Conservation (phyloP, 2,329 filamentous ascomycete species). For the Dichotomopilus funicola region DNA sequence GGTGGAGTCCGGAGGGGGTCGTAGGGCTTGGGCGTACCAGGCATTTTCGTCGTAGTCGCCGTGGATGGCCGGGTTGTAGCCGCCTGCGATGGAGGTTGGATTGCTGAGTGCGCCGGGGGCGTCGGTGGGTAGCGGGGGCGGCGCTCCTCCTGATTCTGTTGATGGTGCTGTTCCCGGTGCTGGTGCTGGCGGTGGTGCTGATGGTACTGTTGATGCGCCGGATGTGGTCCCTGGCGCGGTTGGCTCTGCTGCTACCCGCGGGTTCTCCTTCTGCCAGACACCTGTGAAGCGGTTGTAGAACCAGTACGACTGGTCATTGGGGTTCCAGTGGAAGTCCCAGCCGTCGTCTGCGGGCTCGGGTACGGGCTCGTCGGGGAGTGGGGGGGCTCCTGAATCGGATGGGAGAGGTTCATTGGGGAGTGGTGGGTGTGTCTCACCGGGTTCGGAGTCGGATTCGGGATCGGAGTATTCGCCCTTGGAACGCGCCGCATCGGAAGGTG, state of each 20-base stretch:
- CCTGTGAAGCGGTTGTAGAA: conserved; percentile 79
- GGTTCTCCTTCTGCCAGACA: conserved; percentile 78
- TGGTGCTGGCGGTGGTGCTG: conserved; percentile 24
- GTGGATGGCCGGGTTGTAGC: conserved; percentile 94
- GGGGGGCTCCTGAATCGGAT: conserved; percentile 26
- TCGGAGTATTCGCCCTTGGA: conserved; percentile 15
- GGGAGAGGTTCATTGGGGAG: conserved; percentile 23
- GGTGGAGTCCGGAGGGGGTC: conserved; percentile 31
- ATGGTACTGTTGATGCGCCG: conserved; percentile 31
- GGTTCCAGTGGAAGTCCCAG: conserved; percentile 77
- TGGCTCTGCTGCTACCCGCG: conserved; percentile 46
- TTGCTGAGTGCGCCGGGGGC: conserved; percentile 19
- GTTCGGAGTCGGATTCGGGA: neutral
- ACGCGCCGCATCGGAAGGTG: neutral
- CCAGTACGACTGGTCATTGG: conserved; percentile 62
- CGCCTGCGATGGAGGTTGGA: conserved; percentile 48
- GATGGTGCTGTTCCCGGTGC: conserved; percentile 18
- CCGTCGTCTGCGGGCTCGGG: conserved; percentile 57
- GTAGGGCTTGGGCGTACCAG: conserved; percentile 68
- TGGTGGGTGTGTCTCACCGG: conserved; percentile 8
- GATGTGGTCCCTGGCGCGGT: no score
- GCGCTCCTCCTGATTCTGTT: conserved; percentile 7
- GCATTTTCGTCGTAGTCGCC: conserved; percentile 94
- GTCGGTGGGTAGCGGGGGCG: conserved; percentile 16
- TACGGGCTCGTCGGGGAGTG: conserved; percentile 37